Evolutionary conservation across 306 rosid species (phyloP).

Genomic region (Casuarina glauca): DNA sequence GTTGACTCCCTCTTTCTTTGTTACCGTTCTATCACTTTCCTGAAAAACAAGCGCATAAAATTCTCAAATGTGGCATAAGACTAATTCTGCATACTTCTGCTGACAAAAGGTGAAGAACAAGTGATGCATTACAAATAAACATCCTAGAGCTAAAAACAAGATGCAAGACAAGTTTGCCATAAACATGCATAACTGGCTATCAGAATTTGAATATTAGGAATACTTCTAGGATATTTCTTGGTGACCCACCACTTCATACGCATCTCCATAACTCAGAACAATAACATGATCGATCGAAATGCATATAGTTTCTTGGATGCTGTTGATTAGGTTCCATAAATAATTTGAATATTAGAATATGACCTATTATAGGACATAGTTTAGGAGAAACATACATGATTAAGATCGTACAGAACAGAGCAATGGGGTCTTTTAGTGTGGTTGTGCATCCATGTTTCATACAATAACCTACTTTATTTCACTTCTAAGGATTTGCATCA

Average conservation of each 20-base stretch:
- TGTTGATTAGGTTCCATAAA: background rate
- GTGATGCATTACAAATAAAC: background rate
- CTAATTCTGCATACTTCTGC: background rate
- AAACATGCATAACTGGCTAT: background rate
- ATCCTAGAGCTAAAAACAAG: background rate
- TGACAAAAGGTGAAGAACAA: background rate
- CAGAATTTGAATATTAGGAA: too few relatives aligned
- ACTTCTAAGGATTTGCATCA: too few relatives aligned
- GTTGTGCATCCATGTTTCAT: background rate
- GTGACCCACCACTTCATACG: background rate
- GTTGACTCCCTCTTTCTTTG: slow-evolving; percentile 87
- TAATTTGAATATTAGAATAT: too few relatives aligned
- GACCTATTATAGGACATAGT: background rate
- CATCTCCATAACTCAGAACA: too few relatives aligned
- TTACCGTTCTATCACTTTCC: slow-evolving; percentile 84
- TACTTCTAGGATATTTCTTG: background rate
- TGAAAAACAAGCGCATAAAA: slow-evolving; percentile 42
- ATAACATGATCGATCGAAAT: too few relatives aligned
- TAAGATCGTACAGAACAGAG: background rate
- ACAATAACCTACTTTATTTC: background rate
- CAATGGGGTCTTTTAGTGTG: background rate
- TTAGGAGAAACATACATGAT: background rate
- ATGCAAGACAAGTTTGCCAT: background rate
- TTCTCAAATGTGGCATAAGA: slow-evolving; percentile 3
- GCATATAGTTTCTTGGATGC: background rate